Evolutionary conservation across 176 grass and related monocot species (phyloP).

Genomic region (Urochloa ruziziensis): DNA sequence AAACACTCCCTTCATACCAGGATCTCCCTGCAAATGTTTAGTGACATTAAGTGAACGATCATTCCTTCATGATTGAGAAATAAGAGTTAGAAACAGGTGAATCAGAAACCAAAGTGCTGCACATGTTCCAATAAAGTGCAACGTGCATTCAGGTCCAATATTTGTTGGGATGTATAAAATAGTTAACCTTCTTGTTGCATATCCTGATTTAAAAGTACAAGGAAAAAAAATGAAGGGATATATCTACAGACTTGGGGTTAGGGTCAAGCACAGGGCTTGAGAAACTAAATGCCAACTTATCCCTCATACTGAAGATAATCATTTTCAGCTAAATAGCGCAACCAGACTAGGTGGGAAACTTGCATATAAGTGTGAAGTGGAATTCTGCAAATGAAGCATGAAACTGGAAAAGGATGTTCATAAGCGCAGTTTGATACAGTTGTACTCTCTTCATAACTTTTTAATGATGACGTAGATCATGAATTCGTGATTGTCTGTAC

Average conservation of each 20-base stretch:
- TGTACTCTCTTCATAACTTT: background rate
- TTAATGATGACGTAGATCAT: background rate
- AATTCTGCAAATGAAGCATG: conserved; percentile 3
- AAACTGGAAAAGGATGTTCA: background rate
- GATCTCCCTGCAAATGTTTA: conserved; percentile 68
- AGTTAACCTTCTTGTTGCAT: background rate
- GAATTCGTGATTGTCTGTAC: background rate
- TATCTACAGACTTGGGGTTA: background rate
- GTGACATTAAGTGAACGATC: background rate
- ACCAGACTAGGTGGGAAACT: background rate
- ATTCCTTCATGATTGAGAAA: conserved; percentile 22
- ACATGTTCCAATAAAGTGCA: background rate
- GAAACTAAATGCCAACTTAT: conserved; percentile 10
- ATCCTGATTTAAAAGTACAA: background rate
- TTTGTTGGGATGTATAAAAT: background rate
- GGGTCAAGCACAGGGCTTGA: background rate
- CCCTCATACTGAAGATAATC: background rate
- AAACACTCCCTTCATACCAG: conserved; percentile 80
- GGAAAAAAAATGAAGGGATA: background rate
- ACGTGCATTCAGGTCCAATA: background rate
- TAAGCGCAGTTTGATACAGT: background rate
- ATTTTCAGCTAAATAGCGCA: background rate
- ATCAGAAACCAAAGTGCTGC: background rate
- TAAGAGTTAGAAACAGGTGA: background rate
- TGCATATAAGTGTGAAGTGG: background rate